These are phyloP conservation scores for Tylopilus cervinicoccineus DNA, from an alignment of 768 basidiomycete genomes.

Conservation along the genomic window DNA sequence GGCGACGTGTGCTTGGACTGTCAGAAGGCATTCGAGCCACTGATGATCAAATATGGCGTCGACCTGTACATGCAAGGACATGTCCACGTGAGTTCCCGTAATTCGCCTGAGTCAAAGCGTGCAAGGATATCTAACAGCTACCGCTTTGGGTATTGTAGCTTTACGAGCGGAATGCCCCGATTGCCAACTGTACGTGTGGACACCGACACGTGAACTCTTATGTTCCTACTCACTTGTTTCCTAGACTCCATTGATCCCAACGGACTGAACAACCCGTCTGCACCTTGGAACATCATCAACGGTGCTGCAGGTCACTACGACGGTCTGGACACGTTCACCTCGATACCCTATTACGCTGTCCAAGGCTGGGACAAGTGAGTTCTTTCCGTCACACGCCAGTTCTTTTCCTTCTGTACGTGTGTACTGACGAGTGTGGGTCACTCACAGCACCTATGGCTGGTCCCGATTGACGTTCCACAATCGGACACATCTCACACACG, in stretches of 20 bases:
- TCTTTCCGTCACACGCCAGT: too few species aligned
- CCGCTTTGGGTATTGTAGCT: slow-evolving; percentile 1
- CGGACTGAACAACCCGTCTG: slow-evolving; percentile 21
- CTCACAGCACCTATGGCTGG: slow-evolving; percentile 23
- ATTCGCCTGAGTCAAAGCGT: not conserved
- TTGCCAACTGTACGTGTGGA: slow-evolving; percentile 18
- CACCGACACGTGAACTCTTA: too few species aligned
- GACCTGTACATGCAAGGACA: slow-evolving; percentile 30
- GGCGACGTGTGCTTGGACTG: slow-evolving; percentile 12
- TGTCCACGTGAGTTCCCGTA: not conserved
- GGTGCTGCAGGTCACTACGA: slow-evolving; percentile 28
- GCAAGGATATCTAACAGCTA: too few species aligned
- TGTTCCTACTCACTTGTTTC: too few species aligned
- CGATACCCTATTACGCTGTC: slow-evolving; percentile 7
- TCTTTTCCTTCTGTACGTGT: not conserved
- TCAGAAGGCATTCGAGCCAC: slow-evolving; percentile 26
- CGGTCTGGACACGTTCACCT: slow-evolving; percentile 15
- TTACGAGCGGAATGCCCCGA: slow-evolving; percentile 26
- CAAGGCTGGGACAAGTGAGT: slow-evolving; percentile 13
- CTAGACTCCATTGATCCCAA: slow-evolving; percentile 20
- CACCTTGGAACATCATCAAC: slow-evolving; percentile 27
- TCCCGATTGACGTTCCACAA: slow-evolving; percentile 29
- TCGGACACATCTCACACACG: slow-evolving; percentile 27
- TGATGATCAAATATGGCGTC: slow-evolving; percentile 31
- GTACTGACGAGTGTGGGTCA: not conserved